phyloP scores from a whole-genome alignment of 345 rosid genomes.

The Ailanthus altissimus region DNA sequence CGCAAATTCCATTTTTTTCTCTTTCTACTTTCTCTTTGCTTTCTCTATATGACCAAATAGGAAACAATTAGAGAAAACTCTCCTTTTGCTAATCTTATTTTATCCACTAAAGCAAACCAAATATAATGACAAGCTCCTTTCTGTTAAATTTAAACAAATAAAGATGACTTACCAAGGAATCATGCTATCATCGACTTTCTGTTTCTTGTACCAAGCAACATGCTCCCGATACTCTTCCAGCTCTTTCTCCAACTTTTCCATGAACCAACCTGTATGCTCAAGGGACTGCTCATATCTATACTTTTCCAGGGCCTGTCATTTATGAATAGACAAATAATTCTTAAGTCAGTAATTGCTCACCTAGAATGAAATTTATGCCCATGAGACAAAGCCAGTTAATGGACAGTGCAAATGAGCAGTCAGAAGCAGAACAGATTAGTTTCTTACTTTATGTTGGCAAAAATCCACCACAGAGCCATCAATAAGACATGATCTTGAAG shows the following conservation, averaged over 20 bases:
- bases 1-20: neutral
- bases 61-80: neutral
- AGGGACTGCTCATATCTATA: constrained; percentile 79
- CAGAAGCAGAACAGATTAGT: neutral
- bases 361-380: neutral
- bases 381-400: neutral
- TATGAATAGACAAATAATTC: constrained; percentile 8
- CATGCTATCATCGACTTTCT: constrained; percentile 31
- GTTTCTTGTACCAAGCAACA: constrained; percentile 53
- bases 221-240: constrained; percentile 70
- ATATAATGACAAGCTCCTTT: neutral
- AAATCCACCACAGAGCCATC: neutral
- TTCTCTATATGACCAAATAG: neutral
- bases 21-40: neutral
- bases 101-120: neutral
- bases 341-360: neutral
- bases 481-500: neutral
- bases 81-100: neutral
- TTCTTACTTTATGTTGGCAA: neutral
- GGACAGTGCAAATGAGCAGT: neutral
- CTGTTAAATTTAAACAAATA: neutral
- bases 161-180: constrained; percentile 5
- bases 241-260: constrained; percentile 89
- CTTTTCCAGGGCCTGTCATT: constrained; percentile 78
- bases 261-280: constrained; percentile 89